Conservation (phyloP, 495 filamentous ascomycete genomes). For the Penicillium desertorum region DNA sequence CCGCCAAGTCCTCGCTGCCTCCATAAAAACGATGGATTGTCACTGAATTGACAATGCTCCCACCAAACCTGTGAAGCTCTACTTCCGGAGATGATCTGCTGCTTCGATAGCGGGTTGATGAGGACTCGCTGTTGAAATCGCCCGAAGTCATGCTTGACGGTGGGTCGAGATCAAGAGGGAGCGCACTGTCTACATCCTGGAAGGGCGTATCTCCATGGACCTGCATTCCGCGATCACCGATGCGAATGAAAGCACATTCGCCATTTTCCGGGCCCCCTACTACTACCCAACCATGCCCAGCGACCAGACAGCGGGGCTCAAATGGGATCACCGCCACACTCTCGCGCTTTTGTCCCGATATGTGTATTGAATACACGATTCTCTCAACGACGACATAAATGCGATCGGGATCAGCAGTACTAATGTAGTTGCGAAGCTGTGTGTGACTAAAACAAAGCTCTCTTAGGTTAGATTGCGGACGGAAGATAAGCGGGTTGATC, state of each 20-base stretch:
- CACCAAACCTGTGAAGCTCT: slow-evolving; percentile 53
- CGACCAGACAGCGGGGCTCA: slow-evolving; percentile 77
- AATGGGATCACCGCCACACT: slow-evolving; percentile 78
- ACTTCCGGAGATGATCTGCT: slow-evolving; percentile 44
- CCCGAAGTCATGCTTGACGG: slow-evolving; percentile 31
- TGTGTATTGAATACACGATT: slow-evolving; percentile 72
- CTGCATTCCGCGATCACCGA: slow-evolving; percentile 42
- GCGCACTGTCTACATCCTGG: slow-evolving; percentile 57
- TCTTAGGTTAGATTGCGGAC: slow-evolving; percentile 9
- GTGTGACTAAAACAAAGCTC: slow-evolving; percentile 64
- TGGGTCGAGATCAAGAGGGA: slow-evolving; percentile 57
- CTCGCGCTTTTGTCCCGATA: slow-evolving; percentile 67
- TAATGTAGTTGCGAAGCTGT: slow-evolving; percentile 90
- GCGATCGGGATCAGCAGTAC: slow-evolving; percentile 67
- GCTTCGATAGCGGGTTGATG: slow-evolving; percentile 35
- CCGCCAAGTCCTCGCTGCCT: slow-evolving; percentile 43
- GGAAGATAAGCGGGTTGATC: slow-evolving; percentile 9
- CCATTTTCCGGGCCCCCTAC: slow-evolving; percentile 80
- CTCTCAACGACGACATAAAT: slow-evolving; percentile 79
- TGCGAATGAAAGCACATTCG: slow-evolving; percentile 75
- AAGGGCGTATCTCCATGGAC: slow-evolving; percentile 34
- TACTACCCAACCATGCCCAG: slow-evolving; percentile 83
- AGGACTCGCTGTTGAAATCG: slow-evolving; percentile 24
- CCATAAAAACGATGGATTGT: slow-evolving; percentile 61
- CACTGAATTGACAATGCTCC: slow-evolving; percentile 69